A percentile compares a stretch with the other conserved stretches of the same genome.
Evolutionary conservation across 2,329 filamentous ascomycete species (phyloP).

Genomic region (Penicillium digitatum): DNA sequence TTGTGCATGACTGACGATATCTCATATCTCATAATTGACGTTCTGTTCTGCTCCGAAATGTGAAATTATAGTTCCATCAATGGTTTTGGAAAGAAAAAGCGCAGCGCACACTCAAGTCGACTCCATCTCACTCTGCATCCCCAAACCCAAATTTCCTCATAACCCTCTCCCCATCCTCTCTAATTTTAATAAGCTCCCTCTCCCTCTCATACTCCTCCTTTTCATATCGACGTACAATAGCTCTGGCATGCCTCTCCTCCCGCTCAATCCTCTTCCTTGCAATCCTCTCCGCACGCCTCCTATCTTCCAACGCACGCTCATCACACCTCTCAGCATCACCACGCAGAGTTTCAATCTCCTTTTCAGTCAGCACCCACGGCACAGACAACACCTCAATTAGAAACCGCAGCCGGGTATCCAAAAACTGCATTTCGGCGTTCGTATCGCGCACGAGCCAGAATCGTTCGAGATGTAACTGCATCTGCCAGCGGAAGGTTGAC

Average conservation of each 20-base stretch:
- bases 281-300: conserved; percentile 29
- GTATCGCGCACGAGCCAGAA: conserved; percentile 50
- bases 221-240: conserved; percentile 35
- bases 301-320: conserved; percentile 38
- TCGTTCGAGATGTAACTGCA: conserved; percentile 55
- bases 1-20: conserved; percentile 16
- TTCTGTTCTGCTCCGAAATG: neutral
- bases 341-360: conserved; percentile 44
- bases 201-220: conserved; percentile 41
- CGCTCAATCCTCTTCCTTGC: conserved; percentile 24
- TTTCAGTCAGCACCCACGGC: conserved; percentile 51
- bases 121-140: neutral
- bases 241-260: conserved; percentile 40
- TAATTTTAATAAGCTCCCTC: conserved; percentile 27
- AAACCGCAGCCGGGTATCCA: conserved; percentile 50
- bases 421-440: conserved; percentile 52
- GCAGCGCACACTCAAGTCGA: neutral
- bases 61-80: neutral
- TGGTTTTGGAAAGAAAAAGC: neutral
- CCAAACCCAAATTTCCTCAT: conserved; percentile 19
- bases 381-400: conserved; percentile 48
- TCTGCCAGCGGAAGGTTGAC: conserved; percentile 47
- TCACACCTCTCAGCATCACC: conserved; percentile 41
- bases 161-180: conserved; percentile 28
- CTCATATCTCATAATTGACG: conserved; percentile 1